Evolutionary conservation across 352 stramenopile species (phyloP).

Genomic region (Globisporangium sylvaticum): DNA sequence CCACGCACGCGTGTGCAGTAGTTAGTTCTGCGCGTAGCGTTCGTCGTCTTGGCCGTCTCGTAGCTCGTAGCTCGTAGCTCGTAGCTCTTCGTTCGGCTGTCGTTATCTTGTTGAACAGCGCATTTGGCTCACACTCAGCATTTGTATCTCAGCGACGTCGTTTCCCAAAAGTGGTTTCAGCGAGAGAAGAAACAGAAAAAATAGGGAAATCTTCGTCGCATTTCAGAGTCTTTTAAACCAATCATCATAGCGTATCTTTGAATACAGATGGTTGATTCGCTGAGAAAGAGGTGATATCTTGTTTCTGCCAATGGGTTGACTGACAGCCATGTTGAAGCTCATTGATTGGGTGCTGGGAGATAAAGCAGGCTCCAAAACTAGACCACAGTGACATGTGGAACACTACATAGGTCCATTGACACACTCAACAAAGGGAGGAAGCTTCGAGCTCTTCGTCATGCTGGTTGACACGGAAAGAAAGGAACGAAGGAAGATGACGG

Average conservation of each 20-base stretch:
- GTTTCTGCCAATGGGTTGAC: neutral
- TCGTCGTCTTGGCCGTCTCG: neutral
- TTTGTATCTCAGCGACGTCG: constrained; percentile 1
- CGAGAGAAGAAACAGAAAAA: neutral
- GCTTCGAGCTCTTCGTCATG: neutral
- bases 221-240: neutral
- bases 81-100: neutral
- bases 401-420: neutral
- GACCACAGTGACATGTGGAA: neutral
- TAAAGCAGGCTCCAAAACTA: neutral
- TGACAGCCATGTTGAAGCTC: constrained; percentile 2
- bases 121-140: no score
- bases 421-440: neutral
- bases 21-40: neutral
- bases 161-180: constrained; percentile 8
- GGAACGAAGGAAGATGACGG: constrained; percentile 26
- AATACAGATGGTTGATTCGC: neutral
- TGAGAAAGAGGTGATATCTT: neutral
- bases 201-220: neutral
- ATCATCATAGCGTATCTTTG: neutral
- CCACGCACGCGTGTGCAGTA: neutral
- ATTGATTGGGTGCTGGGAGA: neutral
- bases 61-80: no score
- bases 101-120: neutral
- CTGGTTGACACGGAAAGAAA: constrained; percentile 5